Conservation (phyloP, 2,329 filamentous ascomycete species). For the Ascochyta pisi region DNA sequence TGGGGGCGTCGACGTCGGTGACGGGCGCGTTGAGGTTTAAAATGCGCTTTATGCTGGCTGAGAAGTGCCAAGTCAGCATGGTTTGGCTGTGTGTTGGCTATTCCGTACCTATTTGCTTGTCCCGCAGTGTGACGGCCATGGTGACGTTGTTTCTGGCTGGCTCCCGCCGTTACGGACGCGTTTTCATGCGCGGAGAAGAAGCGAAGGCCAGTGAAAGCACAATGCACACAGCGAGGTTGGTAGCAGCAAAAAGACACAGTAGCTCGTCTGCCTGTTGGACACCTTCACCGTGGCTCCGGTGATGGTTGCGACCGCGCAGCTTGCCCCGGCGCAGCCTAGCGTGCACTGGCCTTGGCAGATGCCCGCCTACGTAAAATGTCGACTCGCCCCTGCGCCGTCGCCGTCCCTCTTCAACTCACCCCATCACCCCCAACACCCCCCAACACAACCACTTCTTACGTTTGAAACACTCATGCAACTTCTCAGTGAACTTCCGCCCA, state of each 20-base stretch:
- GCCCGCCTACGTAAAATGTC: constrained; percentile 31
- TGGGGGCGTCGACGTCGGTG: constrained; percentile 64
- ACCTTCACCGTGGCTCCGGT: constrained; percentile 11
- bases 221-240: background rate
- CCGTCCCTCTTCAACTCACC: constrained; percentile 35
- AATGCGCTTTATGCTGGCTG: constrained; percentile 92
- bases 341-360: constrained; percentile 26
- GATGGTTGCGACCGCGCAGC: constrained; percentile 19
- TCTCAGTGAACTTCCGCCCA: constrained; percentile 47
- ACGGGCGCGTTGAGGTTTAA: constrained; percentile 86
- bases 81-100: background rate
- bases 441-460: constrained; percentile 35
- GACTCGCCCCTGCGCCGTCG: constrained; percentile 31
- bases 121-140: constrained; percentile 60
- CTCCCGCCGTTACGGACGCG: constrained; percentile 34
- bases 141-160: constrained; percentile 25
- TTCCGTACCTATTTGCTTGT: constrained; percentile 66
- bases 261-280: constrained; percentile 26
- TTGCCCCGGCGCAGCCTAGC: constrained; percentile 29
- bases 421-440: background rate
- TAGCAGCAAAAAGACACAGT: constrained; percentile 24
- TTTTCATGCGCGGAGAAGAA: constrained; percentile 32
- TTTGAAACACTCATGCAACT: constrained; percentile 44
- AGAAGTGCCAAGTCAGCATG: constrained; percentile 19
- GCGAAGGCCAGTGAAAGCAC: background rate